Evolutionary conservation across 306 rosid species (phyloP), one percentile per base, ranked within the genome.

Genomic region (Potentilla sterilis): DNA sequence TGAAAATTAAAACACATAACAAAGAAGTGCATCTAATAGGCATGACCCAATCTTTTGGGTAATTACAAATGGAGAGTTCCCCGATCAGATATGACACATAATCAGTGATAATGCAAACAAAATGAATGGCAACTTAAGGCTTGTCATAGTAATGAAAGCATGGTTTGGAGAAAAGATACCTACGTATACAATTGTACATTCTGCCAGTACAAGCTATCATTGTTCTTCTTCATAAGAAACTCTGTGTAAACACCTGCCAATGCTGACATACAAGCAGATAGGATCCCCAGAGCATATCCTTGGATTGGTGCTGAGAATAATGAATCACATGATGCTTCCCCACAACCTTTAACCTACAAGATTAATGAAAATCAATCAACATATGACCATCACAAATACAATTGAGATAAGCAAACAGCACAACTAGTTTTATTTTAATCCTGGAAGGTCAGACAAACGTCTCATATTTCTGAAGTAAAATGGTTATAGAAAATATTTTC

Each of bases 211-310:
- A 95, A 88, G 90, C 83, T 90, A 85, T 95, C 99, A 72, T 79
- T 95, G 86, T 90, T 92, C 86, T 90, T 95, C 99, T 92, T 95
- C 99, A 95, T 92, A 83, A 90, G 81, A 81, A 86, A 95, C 84
- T 95, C 99, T 0, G 97, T 95, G 86, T 95, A 95, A 82, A 95
- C 84, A 79, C 99, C 97, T 70, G 93, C 97, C 77, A 86, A 92
- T 70, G 99, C 99, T 49, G 97, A 95, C 78, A 95, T 94, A 88
- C 97, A 95, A 59, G 97, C 99, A 35, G 99, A 92, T 49, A 92
- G 85, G 74, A 87, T 80, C 35, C 97, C 99, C 48, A 92, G 78
- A 87, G 89, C 84, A 83, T 95, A 95, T 67, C 99, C 97, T 75
- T 84, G 93, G 80, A 92, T 84, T 72, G 97, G 99, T 79, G 96